Evolutionary conservation across 371 early-diverging fungal species (phyloP).

Genomic region (Apophysomyces sp.): DNA sequence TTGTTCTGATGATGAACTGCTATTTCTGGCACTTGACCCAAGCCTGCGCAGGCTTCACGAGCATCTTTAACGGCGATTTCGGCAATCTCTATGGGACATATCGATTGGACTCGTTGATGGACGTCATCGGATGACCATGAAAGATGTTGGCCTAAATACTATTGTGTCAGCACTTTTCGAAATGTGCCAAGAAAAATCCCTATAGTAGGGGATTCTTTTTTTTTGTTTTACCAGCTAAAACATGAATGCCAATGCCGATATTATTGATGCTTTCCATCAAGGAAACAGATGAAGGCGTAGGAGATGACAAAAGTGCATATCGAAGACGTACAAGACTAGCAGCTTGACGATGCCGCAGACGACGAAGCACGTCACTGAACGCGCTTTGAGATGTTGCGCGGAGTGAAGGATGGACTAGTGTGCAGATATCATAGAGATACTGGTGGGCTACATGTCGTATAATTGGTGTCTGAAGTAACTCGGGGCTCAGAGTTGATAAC

Average conservation of each 20-base stretch:
- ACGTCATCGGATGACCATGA: conserved; percentile 51
- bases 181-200: conserved; percentile 3
- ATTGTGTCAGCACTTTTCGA: not conserved
- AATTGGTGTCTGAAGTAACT: conserved; percentile 31
- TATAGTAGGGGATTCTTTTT: not conserved
- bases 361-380: conserved; percentile 41
- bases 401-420: conserved; percentile 39
- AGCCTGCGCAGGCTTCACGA: conserved; percentile 46
- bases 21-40: conserved; percentile 21
- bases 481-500: conserved; percentile 41
- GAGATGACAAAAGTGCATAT: conserved; percentile 30
- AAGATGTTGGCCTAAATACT: conserved; percentile 54
- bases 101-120: conserved; percentile 56
- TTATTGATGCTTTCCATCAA: conserved; percentile 48
- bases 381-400: conserved; percentile 33
- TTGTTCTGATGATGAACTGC: conserved; percentile 8
- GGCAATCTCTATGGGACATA: conserved; percentile 63
- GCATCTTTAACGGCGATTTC: conserved; percentile 66
- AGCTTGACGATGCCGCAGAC: conserved; percentile 37
- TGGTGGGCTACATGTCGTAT: conserved; percentile 41
- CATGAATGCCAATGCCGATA: conserved; percentile 60
- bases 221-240: conserved; percentile 45
- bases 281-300: conserved; percentile 12
- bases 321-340: conserved; percentile 38
- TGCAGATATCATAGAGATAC: conserved; percentile 44